phyloP scores from a whole-genome alignment of 345 rosid species.

The Populus tremula region DNA sequence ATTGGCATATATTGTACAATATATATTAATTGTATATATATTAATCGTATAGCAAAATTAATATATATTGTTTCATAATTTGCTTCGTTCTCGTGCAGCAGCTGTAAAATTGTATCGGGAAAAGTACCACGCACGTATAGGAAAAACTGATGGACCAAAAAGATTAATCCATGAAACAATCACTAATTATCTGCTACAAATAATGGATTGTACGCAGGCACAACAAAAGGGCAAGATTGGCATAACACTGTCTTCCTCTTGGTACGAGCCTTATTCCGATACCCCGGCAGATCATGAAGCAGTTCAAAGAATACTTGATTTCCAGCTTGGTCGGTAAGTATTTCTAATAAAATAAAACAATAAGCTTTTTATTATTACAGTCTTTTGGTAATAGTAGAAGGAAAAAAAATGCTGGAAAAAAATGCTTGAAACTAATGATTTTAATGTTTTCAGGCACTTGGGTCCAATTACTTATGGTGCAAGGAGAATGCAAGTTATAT shows the following conservation, averaged over 20 bases:
- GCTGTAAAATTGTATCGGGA: slow-evolving; percentile 17
- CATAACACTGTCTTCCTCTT: background rate
- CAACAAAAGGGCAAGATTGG: background rate
- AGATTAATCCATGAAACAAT: background rate
- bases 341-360: too few species aligned
- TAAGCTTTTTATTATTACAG: too few species aligned
- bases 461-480: slow-evolving; percentile 15
- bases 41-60: too few species aligned
- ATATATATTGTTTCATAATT: too few species aligned
- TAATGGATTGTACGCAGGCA: background rate
- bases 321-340: background rate
- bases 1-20: too few species aligned
- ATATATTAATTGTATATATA: too few species aligned
- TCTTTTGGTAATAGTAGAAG: background rate
- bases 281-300: background rate
- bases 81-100: slow-evolving; percentile 28
- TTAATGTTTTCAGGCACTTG: background rate
- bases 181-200: too few species aligned
- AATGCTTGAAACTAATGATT: too few species aligned
- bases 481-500: background rate
- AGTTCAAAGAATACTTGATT: background rate
- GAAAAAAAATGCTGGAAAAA: too few species aligned
- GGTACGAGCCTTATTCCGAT: background rate
- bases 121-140: slow-evolving; percentile 6
- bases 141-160: background rate